Base-by-base conservation (phyloP, 257 asterid species). In the Verbena officinalis region DNA sequence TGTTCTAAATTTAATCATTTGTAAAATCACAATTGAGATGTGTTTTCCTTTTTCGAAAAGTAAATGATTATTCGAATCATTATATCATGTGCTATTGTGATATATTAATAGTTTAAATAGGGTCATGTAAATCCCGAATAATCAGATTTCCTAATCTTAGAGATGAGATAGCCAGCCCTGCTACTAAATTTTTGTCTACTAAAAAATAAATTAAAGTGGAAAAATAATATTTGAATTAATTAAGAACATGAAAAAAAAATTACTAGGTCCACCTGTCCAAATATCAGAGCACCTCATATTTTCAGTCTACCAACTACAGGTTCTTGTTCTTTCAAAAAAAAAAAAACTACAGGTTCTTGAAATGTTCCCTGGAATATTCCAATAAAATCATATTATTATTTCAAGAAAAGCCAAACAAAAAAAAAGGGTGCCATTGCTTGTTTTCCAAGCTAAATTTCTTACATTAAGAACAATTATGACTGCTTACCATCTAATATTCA, bases 361-460 rank as follows among this genome's bases (percentile, higher is more conserved):
- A 55, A 59, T 65, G 54, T 69, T 38, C 71, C 34, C 15, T 3
- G 19, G 77, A 71, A 76, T 76, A 76, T 76, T 65, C 80, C 49
- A 30, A 59, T 53, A 3, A 30, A 71, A 24, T 22, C 9, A 14
- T 39, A 68, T 55, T 24, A 68, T 55, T 24, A 0, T 56, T 57
- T 22, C 52, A 13, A 43, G 12, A 45, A 49, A 2, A 46, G 13
- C 23, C 21, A 45, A 17, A 20, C 1, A n/a, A 3, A 17, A 52
- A 9, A 20, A 10, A 4, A 50, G 0, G 22, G 12, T 22, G 54
- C 46, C 23, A 42, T 42, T 43, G 60, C 59, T 69, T 64, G 42
- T 48, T 75, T 75, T 62, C 31, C 38, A 70, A 52, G 70, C 57
- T 20, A 14, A 19, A 9, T 1, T 10, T 23, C 52, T 57, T 49